Evolutionary conservation across 805 yeast species (phyloP).

Genomic region (Teunomyces aglyptinius): DNA sequence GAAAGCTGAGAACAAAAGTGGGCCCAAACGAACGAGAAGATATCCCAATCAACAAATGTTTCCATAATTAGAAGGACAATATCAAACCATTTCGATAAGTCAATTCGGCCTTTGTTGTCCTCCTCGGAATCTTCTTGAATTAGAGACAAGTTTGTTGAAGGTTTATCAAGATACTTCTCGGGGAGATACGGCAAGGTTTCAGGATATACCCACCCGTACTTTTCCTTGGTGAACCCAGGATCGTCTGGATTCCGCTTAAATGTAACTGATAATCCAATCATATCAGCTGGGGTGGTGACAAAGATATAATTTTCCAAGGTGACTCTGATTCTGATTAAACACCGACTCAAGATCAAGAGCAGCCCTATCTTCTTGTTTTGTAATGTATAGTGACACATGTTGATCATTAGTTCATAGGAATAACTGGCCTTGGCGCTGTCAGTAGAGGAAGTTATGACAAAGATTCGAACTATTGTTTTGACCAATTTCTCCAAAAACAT

Average conservation of each 20-base stretch:
- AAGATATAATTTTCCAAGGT: constrained; percentile 45
- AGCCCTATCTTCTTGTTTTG: constrained; percentile 31
- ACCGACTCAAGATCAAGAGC: constrained; percentile 48
- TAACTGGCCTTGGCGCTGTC: constrained; percentile 27
- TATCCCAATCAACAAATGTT: constrained; percentile 64
- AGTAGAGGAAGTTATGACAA: constrained; percentile 21
- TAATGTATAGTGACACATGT: constrained; percentile 36
- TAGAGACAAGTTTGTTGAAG: constrained; percentile 24
- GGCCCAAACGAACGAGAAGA: constrained; percentile 62
- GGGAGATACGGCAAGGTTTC: constrained; percentile 54
- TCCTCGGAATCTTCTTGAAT: neutral
- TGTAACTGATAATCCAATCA: constrained; percentile 63
- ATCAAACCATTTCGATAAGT: constrained; percentile 48
- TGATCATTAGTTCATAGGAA: constrained; percentile 30
- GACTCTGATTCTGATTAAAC: constrained; percentile 54
- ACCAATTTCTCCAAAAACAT: constrained; percentile 18
- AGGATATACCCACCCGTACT: constrained; percentile 57
- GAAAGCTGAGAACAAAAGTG: constrained; percentile 72
- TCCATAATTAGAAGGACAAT: constrained; percentile 50
- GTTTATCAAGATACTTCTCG: constrained; percentile 37
- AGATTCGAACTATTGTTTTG: constrained; percentile 23
- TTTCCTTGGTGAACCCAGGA: constrained; percentile 17
- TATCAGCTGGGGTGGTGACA: constrained; percentile 54
- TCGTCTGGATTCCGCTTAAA: constrained; percentile 48
- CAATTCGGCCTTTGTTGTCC: neutral